Evolutionary conservation across 1,284 basidiomycete genomes (phyloP).

Genomic region (Tetrapyrgos nigripes): DNA sequence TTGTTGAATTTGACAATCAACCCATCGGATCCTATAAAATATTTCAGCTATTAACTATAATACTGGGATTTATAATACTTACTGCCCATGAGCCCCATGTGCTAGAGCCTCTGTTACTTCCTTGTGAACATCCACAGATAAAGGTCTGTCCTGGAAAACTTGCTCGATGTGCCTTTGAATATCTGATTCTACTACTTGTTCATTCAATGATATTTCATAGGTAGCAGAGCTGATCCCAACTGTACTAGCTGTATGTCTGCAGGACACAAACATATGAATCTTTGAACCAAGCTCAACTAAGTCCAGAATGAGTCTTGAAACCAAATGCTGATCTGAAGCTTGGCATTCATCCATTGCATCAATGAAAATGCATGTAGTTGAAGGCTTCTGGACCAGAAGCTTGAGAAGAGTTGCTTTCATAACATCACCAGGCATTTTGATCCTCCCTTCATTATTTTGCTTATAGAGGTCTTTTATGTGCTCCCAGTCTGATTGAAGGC

Average conservation of each 20-base stretch:
- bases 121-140: not conserved
- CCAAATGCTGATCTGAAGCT: not conserved
- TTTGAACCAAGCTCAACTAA: not conserved
- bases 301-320: not conserved
- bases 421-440: not conserved
- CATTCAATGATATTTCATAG: not conserved
- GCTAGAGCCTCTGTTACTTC: not conserved
- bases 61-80: not conserved
- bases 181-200: not conserved
- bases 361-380: not conserved
- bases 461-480: not conserved
- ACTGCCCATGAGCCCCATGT: not conserved
- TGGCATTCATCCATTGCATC: not conserved
- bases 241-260: not conserved
- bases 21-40: not conserved
- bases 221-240: not conserved
- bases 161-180: not conserved
- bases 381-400: not conserved
- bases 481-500: not conserved
- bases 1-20: constrained; percentile 1
- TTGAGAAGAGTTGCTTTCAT: not conserved
- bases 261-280: not conserved
- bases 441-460: not conserved
- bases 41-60: not conserved
- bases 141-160: not conserved